Percentiles rank a stretch among this genome's conserved stretches.
phyloP scores from a whole-genome alignment of 805 yeast genomes.

The Yamadazyma kitorensis region DNA sequence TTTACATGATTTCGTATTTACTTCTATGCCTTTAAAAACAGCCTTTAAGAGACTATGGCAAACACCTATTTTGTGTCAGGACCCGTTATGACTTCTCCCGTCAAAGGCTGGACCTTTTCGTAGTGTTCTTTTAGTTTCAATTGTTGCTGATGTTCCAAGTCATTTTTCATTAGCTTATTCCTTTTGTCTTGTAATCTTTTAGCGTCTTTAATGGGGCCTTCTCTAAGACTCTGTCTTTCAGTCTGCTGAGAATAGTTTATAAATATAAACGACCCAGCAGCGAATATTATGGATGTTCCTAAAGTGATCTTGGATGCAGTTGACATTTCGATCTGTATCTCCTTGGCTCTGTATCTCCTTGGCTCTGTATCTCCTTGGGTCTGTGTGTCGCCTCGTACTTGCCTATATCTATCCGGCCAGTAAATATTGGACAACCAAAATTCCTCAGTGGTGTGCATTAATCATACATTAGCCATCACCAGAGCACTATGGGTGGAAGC shows the following conservation, averaged over 20 bases:
- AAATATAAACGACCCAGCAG: constrained; percentile 60
- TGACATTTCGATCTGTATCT: no score
- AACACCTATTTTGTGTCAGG: constrained; percentile 12
- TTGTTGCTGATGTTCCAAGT: constrained; percentile 65
- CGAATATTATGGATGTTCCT: constrained; percentile 52
- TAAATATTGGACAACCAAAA: no score
- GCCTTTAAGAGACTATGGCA: no score
- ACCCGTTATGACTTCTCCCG: constrained; percentile 32
- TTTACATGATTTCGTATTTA: constrained; percentile 3
- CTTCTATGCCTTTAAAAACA: no score
- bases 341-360: no score
- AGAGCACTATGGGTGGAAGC: no score
- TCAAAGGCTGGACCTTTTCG: constrained; percentile 60
- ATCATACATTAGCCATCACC: no score
- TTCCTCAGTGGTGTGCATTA: no score
- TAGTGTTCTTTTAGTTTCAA: constrained; percentile 55
- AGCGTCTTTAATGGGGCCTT: constrained; percentile 85
- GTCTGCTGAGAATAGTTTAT: constrained; percentile 68
- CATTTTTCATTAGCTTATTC: constrained; percentile 50
- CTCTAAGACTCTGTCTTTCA: constrained; percentile 70
- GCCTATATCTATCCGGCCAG: no score
- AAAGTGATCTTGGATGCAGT: constrained; percentile 76
- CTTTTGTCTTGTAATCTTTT: constrained; percentile 52
- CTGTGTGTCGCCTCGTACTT: no score
- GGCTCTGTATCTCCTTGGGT: no score